Evolutionary conservation across 345 rosid genomes (phyloP).

Genomic region (Hibiscus trionum): DNA sequence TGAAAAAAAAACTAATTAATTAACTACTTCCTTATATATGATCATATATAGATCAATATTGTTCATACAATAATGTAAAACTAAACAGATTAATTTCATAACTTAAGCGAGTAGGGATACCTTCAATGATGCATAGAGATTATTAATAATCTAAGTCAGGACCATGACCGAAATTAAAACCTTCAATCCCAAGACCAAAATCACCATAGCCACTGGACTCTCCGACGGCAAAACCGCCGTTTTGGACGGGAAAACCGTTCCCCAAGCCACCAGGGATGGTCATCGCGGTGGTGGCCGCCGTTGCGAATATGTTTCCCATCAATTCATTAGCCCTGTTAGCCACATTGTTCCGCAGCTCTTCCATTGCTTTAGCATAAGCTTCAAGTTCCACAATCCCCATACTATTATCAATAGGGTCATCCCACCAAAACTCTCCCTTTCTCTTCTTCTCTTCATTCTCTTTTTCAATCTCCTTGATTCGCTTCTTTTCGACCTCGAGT

Average conservation of each 20-base stretch:
- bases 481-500: constrained; percentile 23
- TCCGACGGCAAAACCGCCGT: not conserved
- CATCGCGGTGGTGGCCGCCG: not conserved
- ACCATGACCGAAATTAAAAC: not conserved
- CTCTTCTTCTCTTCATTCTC: constrained; percentile 1
- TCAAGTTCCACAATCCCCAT: constrained; percentile 29
- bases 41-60: too few species aligned
- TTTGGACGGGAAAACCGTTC: not conserved
- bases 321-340: constrained; percentile 17
- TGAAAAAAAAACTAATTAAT: too few species aligned
- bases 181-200: not conserved
- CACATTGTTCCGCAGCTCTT: constrained; percentile 21
- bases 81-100: too few species aligned
- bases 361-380: constrained; percentile 21
- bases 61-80: too few species aligned
- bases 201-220: not conserved
- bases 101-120: not conserved
- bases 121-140: not conserved
- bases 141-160: not conserved
- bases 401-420: constrained; percentile 19
- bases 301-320: not conserved
- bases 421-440: constrained; percentile 30
- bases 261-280: not conserved
- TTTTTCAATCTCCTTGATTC: constrained; percentile 1
- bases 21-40: too few species aligned